Evolutionary conservation across 495 filamentous ascomycete species (phyloP), one percentile per base, ranked within the genome.

Genomic region (Podospora comata): DNA sequence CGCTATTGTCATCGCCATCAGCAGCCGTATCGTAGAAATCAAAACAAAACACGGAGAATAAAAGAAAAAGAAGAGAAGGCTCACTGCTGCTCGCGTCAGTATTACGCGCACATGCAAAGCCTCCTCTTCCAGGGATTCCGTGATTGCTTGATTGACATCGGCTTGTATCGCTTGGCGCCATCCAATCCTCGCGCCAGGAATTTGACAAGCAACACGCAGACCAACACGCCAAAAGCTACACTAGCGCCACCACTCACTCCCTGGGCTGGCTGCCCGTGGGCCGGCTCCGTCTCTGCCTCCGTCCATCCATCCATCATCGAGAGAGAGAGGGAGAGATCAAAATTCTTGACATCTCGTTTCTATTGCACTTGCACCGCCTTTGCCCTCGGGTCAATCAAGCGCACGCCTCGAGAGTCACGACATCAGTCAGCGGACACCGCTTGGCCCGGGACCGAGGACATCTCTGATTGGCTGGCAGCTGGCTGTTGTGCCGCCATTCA

Each of bases 361-460:
- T 13, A 13, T 48, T 48, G 9, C 39, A 48, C 7, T 9, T 39
- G 34, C 34, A 13, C 39, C 9, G 39, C 39, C 30, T 23, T 39
- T 39, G 39, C 5, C 7, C 15, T 23, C 20, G 23, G 64, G 4
- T 18, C 20, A 28, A 48, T 15, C 28, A 18, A 23, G 48, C 19
- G 0, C 30, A 19, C 5, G 20, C 20, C 19, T 23, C n/a, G 48
- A 30, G 62, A 65, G 62, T 65, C 67, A 69, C 63, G 63, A 59
- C 63, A 60, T 69, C 67, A 69, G 67, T 69, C 67, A 69, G 67
- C 63, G 48, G 63, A 62, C 67, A 65, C 23, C 9, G 23, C 55
- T 20, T 58, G 55, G n/a, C 55, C 55, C 30, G 20, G 60, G 20
- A 55, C 55, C 62, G 48, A 58, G 62, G 5, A 16, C 60, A 6